Evolutionary conservation across 2,329 filamentous ascomycete species (phyloP).

Genomic region (Colletotrichum sidae): DNA sequence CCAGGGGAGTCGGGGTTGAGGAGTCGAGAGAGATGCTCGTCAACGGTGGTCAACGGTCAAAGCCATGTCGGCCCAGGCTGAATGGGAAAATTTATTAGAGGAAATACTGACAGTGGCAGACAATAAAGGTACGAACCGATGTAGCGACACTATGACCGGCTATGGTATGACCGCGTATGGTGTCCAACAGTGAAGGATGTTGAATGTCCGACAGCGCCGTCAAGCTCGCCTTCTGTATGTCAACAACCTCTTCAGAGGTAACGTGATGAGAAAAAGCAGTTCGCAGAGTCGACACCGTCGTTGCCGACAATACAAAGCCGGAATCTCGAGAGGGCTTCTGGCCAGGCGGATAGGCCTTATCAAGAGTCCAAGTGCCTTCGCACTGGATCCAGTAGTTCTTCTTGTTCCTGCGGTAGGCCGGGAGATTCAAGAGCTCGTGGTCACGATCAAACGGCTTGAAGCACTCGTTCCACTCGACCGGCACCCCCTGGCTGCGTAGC

Average conservation of each 20-base stretch:
- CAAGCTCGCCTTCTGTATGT: slow-evolving; percentile 41
- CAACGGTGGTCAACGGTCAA: slow-evolving; percentile 11
- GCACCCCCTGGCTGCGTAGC: slow-evolving; percentile 68
- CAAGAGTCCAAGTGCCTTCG: slow-evolving; percentile 59
- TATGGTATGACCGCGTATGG: slow-evolving; percentile 56
- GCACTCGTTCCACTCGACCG: slow-evolving; percentile 75
- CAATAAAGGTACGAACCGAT: slow-evolving; percentile 49
- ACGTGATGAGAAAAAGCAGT: slow-evolving; percentile 53
- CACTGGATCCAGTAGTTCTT: slow-evolving; percentile 82
- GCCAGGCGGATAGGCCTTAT: slow-evolving; percentile 63
- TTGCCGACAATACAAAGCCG: slow-evolving; percentile 38
- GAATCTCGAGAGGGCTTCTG: slow-evolving; percentile 40
- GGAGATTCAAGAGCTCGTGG: slow-evolving; percentile 72
- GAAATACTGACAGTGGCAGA: not conserved
- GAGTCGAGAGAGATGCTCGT: not conserved
- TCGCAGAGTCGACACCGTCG: slow-evolving; percentile 18
- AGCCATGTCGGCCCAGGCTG: slow-evolving; percentile 15
- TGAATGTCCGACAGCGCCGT: slow-evolving; percentile 53
- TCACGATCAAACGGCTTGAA: slow-evolving; percentile 70
- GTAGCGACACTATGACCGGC: slow-evolving; percentile 55
- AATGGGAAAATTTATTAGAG: not conserved
- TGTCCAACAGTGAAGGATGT: slow-evolving; percentile 50
- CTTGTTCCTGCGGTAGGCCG: slow-evolving; percentile 75
- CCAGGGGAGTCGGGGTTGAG: not conserved
- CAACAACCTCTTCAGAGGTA: slow-evolving; percentile 46